Evolutionary conservation across 2,329 filamentous ascomycete genomes (phyloP).

Genomic region (Phaeosphaeriaceae sp.): DNA sequence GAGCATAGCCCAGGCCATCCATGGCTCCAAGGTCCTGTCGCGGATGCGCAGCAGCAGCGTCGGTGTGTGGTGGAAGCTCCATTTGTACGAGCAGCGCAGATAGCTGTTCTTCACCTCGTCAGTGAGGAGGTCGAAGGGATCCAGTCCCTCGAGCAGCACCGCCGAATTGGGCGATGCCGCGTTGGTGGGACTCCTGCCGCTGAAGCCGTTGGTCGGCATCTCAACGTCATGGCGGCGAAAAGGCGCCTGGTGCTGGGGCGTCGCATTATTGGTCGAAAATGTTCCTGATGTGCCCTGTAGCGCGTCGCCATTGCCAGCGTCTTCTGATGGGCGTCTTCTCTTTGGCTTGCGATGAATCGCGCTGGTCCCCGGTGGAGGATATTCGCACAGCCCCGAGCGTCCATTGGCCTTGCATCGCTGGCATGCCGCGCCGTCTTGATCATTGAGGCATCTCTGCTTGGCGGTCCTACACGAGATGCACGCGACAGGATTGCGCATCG

Average conservation of each 20-base stretch:
- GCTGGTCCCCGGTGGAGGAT: conserved; percentile 49
- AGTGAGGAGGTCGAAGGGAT: conserved; percentile 50
- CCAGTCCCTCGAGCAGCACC: conserved; percentile 38
- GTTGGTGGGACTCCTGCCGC: conserved; percentile 23
- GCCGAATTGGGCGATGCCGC: conserved; percentile 29
- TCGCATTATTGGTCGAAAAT: conserved; percentile 12
- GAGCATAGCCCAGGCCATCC: conserved; percentile 53
- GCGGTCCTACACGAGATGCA: conserved; percentile 49
- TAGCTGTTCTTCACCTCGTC: conserved; percentile 54
- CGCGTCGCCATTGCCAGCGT: conserved; percentile 21
- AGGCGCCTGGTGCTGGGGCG: conserved; percentile 16
- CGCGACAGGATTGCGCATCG: conserved; percentile 51
- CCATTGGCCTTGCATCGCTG: conserved; percentile 47
- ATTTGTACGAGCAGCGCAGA: conserved; percentile 52
- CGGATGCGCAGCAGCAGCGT: conserved; percentile 49
- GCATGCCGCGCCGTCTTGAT: conserved; percentile 47
- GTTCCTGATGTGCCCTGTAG: conserved; percentile 13
- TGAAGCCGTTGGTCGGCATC: conserved; percentile 31
- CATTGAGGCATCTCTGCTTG: conserved; percentile 51
- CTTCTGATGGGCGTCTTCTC: conserved; percentile 40
- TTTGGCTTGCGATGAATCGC: conserved; percentile 49
- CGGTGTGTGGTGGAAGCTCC: conserved; percentile 53
- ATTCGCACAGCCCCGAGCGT: conserved; percentile 42
- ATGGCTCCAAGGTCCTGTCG: conserved; percentile 47
- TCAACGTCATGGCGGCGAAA: conserved; percentile 29